Evolutionary conservation across 805 yeast genomes (phyloP).

Genomic region (Hanseniaspora thailandica): DNA sequence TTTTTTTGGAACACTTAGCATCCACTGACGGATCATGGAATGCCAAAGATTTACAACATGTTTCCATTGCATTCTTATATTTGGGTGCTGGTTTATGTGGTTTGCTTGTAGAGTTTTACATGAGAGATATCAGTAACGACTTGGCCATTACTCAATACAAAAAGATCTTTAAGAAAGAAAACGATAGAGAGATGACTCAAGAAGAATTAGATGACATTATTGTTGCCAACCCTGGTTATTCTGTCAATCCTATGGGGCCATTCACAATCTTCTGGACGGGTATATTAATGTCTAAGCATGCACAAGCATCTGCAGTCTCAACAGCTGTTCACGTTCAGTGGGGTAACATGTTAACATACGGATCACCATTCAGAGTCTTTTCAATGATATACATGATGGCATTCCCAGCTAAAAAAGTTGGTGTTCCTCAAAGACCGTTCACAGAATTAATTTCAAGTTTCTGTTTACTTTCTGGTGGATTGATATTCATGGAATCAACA

Average conservation of each 20-base stretch:
- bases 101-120: slow-evolving; percentile 58
- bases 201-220: slow-evolving; percentile 17
- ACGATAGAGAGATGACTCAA: slow-evolving; percentile 4
- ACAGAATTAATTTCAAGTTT: slow-evolving; percentile 76
- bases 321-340: slow-evolving; percentile 81
- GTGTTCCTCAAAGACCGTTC: slow-evolving; percentile 46
- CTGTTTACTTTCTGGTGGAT: slow-evolving; percentile 75
- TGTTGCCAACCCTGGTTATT: slow-evolving; percentile 56
- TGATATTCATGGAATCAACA: slow-evolving; percentile 83
- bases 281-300: slow-evolving; percentile 84
- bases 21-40: slow-evolving; percentile 72
- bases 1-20: slow-evolving; percentile 82
- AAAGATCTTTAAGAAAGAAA: slow-evolving; percentile 8
- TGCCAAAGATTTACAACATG: slow-evolving; percentile 83
- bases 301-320: slow-evolving; percentile 67
- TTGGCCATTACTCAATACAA: slow-evolving; percentile 29
- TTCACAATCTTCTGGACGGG: slow-evolving; percentile 96
- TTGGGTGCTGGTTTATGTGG: slow-evolving; percentile 92
- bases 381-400: slow-evolving; percentile 43
- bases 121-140: slow-evolving; percentile 48
- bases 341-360: slow-evolving; percentile 79
- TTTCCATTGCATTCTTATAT: slow-evolving; percentile 79
- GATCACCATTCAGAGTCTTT: slow-evolving; percentile 60
- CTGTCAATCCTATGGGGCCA: slow-evolving; percentile 91
- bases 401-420: slow-evolving; percentile 24